These are phyloP conservation scores for Fusarium caatingaense DNA, from an alignment of 2,329 filamentous ascomycete genomes.

Conservation along the genomic window DNA sequence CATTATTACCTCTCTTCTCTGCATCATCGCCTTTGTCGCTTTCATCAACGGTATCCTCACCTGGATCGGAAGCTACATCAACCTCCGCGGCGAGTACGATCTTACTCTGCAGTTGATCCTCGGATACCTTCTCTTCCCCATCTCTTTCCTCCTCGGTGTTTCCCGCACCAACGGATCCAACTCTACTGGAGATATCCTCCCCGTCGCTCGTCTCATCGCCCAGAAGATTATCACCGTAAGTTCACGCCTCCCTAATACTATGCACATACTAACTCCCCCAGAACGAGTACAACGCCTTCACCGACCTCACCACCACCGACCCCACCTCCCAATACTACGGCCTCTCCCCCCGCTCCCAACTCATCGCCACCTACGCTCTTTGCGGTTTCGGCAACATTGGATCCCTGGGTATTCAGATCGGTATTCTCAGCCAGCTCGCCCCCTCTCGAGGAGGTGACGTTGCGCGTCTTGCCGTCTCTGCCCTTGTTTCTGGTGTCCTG, in stretches of 20 bases:
- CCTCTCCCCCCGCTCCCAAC: slow-evolving; percentile 75
- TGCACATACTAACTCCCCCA: slow-evolving; percentile 37
- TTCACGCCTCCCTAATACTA: slow-evolving; percentile 1
- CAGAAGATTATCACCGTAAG: slow-evolving; percentile 81
- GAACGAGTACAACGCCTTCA: slow-evolving; percentile 85
- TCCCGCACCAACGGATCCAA: slow-evolving; percentile 54
- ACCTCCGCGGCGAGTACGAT: slow-evolving; percentile 72
- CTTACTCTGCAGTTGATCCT: slow-evolving; percentile 79
- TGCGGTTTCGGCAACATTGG: slow-evolving; percentile 89
- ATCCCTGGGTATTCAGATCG: slow-evolving; percentile 89
- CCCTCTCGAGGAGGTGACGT: slow-evolving; percentile 80
- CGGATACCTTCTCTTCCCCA: slow-evolving; percentile 80
- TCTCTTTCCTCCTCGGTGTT: slow-evolving; percentile 85
- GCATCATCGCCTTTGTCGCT: slow-evolving; percentile 81
- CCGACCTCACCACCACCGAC: slow-evolving; percentile 63
- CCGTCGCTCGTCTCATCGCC: slow-evolving; percentile 82
- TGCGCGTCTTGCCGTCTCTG: slow-evolving; percentile 78
- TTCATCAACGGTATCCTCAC: slow-evolving; percentile 81
- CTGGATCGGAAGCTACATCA: slow-evolving; percentile 86
- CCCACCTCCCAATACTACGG: slow-evolving; percentile 66
- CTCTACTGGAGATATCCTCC: slow-evolving; percentile 67
- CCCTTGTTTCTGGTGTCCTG: slow-evolving; percentile 81
- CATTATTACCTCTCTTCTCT: slow-evolving; percentile 82
- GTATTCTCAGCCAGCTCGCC: slow-evolving; percentile 84
- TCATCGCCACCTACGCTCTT: slow-evolving; percentile 88